Evolutionary conservation across 202 grass and related monocot genomes (phyloP).

Genomic region (Elaeis oleifera): DNA sequence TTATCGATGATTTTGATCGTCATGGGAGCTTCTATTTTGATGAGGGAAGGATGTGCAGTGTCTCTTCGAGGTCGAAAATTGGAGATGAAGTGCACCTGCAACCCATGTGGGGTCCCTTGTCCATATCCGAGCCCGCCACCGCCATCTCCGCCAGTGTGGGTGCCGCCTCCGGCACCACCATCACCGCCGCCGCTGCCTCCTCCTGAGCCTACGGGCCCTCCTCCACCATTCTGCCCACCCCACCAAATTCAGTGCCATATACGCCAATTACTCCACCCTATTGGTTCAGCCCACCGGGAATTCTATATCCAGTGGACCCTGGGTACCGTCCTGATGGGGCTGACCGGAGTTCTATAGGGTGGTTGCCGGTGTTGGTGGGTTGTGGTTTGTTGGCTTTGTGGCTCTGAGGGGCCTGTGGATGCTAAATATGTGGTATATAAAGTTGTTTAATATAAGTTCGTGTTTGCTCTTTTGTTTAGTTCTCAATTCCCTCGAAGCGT

Average conservation of each 20-base stretch:
- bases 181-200: not conserved
- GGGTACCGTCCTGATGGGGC: slow-evolving; percentile 34
- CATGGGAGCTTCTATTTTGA: not conserved
- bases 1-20: not conserved
- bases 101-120: slow-evolving; percentile 34
- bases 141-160: not conserved
- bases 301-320: slow-evolving; percentile 57
- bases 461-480: too few relatives aligned
- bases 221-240: slow-evolving; percentile 14
- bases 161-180: not conserved
- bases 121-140: slow-evolving; percentile 6
- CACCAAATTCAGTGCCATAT: not conserved
- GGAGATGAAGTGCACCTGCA: slow-evolving; percentile 10
- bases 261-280: not conserved
- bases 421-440: slow-evolving; percentile 12
- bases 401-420: not conserved
- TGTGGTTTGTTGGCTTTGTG: slow-evolving; percentile 19
- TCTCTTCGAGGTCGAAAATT: not conserved
- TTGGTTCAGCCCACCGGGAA: slow-evolving; percentile 34
- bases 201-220: not conserved
- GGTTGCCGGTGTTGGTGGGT: slow-evolving; percentile 23
- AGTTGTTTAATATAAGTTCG: not conserved
- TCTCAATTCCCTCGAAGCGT: too few relatives aligned
- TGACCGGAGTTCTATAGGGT: not conserved
- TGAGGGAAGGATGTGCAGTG: not conserved